Conservation (phyloP, 176 grass and related monocot species). For the Bromus sterilis region DNA sequence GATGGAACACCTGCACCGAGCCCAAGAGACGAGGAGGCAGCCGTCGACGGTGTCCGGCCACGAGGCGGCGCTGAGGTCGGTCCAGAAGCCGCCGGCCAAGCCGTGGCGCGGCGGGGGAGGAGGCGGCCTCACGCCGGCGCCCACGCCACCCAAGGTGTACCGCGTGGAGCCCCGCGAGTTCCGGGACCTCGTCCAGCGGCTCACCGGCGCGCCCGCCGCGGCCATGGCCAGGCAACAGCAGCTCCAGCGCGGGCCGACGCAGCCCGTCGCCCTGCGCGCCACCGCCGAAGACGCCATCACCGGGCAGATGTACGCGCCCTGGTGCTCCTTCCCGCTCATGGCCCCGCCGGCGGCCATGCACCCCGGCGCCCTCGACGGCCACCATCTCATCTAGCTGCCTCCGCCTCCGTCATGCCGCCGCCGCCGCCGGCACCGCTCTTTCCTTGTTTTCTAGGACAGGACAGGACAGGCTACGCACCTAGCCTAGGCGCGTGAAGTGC, state of each 20-base stretch:
- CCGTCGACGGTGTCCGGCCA: not conserved
- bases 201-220: conserved; percentile 34
- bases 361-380: not conserved
- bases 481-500: not conserved
- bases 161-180: conserved; percentile 48
- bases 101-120: not conserved
- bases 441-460: not conserved
- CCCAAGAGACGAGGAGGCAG: not conserved
- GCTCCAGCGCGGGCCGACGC: not conserved
- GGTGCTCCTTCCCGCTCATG: conserved; percentile 30
- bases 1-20: conserved; percentile 3
- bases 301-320: conserved; percentile 2
- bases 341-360: not conserved
- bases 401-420: no score
- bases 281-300: not conserved
- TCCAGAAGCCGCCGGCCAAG: conserved; percentile 37
- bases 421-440: not conserved
- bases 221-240: not conserved
- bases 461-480: no score
- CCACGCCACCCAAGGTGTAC: conserved; percentile 49
- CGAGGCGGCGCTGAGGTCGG: conserved; percentile 13
- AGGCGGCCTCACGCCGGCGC: not conserved
- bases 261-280: conserved; percentile 1
- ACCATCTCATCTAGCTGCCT: not conserved
- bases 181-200: conserved; percentile 51